Evolutionary conservation across 805 yeast species (phyloP).

Genomic region (Crinitomyces ghanaensis): DNA sequence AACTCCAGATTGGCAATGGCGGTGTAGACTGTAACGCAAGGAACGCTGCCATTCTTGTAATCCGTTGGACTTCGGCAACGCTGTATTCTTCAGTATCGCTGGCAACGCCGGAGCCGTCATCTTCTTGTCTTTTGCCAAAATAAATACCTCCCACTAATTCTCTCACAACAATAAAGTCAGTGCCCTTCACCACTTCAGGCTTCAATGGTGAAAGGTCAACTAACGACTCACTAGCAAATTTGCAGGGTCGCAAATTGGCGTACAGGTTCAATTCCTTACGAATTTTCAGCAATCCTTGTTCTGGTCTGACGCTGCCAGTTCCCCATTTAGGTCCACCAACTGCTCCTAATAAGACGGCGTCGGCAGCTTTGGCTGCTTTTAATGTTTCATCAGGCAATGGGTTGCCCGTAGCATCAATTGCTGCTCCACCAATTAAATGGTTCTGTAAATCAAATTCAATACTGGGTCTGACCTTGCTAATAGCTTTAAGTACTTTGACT

Average conservation of each 20-base stretch:
- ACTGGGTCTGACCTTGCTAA: constrained; percentile 43
- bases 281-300: constrained; percentile 88
- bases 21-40: constrained; percentile 88
- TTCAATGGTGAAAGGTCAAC: constrained; percentile 82
- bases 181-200: constrained; percentile 75
- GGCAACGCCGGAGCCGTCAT: constrained; percentile 75
- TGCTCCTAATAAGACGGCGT: constrained; percentile 95
- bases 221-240: constrained; percentile 75
- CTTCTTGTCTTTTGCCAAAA: constrained; percentile 93
- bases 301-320: constrained; percentile 91
- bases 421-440: constrained; percentile 95
- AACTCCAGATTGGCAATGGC: constrained; percentile 89
- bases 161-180: constrained; percentile 86
- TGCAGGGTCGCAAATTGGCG: constrained; percentile 95
- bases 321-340: constrained; percentile 99
- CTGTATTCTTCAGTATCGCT: constrained; percentile 90
- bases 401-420: constrained; percentile 90
- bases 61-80: constrained; percentile 86
- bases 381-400: constrained; percentile 83
- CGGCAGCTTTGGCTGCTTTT: constrained; percentile 72
- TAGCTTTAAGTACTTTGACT: constrained; percentile 76
- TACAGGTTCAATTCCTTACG: constrained; percentile 89
- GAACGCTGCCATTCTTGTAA: constrained; percentile 97
- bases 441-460: constrained; percentile 65
- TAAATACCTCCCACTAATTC: constrained; percentile 97